These are phyloP conservation scores for Naumovozyma castellii DNA, from an alignment of 805 yeast genomes.

Conservation along the genomic window DNA sequence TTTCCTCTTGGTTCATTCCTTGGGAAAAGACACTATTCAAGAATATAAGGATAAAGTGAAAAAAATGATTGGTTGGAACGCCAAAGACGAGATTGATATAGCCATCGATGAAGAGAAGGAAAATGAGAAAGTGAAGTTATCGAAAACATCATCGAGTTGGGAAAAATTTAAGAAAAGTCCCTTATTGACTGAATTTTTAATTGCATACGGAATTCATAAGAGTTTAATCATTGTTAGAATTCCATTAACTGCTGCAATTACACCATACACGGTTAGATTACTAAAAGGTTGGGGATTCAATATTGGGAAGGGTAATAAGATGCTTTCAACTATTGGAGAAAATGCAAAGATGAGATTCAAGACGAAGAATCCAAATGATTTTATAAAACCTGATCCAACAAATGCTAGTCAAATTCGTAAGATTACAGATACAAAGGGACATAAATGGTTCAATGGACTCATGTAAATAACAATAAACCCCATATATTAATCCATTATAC, in stretches of 20 bases:
- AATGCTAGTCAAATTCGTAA: neutral
- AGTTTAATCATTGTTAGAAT: slow-evolving; percentile 72
- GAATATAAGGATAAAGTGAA: slow-evolving; percentile 54
- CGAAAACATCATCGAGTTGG: slow-evolving; percentile 23
- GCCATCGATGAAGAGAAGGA: slow-evolving; percentile 27
- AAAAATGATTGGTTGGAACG: slow-evolving; percentile 44
- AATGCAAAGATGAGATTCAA: slow-evolving; percentile 33
- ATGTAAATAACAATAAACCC: slow-evolving; percentile 10
- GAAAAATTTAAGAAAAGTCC: slow-evolving; percentile 29
- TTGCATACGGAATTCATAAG: slow-evolving; percentile 92
- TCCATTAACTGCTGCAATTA: slow-evolving; percentile 85
- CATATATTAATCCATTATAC: too few relatives aligned
- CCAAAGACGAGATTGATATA: slow-evolving; percentile 31
- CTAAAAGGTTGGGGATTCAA: slow-evolving; percentile 74
- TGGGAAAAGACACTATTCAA: slow-evolving; percentile 76
- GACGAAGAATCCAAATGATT: slow-evolving; percentile 3
- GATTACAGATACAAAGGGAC: slow-evolving; percentile 28
- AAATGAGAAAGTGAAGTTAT: slow-evolving; percentile 26
- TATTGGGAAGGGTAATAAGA: slow-evolving; percentile 33
- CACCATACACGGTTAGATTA: slow-evolving; percentile 63
- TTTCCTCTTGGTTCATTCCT: slow-evolving; percentile 70
- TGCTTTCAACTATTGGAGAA: slow-evolving; percentile 35
- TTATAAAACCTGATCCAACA: neutral
- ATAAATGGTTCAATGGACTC: slow-evolving; percentile 28
- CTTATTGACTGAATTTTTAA: slow-evolving; percentile 71